Evolutionary conservation across 768 basidiomycete genomes (phyloP).

Genomic region (Boletus bicolor): DNA sequence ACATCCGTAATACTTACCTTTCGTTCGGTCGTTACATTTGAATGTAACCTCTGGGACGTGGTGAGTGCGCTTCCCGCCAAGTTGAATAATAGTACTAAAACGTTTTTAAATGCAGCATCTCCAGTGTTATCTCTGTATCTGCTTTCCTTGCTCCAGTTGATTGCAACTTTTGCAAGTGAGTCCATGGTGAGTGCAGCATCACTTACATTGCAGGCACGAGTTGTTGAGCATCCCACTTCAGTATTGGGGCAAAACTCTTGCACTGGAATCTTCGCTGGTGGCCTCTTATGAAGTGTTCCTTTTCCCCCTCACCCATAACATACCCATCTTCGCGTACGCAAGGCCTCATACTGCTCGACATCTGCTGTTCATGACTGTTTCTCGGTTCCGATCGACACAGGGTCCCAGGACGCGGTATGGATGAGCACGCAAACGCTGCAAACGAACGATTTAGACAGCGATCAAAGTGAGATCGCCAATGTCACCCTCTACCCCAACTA

Average conservation of each 20-base stretch:
- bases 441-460: slow-evolving; percentile 39
- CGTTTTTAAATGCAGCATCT: background rate
- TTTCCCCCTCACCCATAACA: slow-evolving; percentile 41
- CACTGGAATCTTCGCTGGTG: background rate
- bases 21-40: slow-evolving; percentile 1
- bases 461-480: slow-evolving; percentile 14
- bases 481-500: slow-evolving; percentile 54
- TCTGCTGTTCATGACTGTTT: slow-evolving; percentile 31
- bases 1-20: background rate
- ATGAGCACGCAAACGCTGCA: slow-evolving; percentile 37
- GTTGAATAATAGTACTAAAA: background rate
- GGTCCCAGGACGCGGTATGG: slow-evolving; percentile 36
- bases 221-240: background rate
- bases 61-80: background rate
- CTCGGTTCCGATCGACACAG: background rate
- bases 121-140: slow-evolving; percentile 1
- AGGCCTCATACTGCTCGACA: slow-evolving; percentile 42
- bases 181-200: slow-evolving; percentile 1
- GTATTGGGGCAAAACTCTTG: slow-evolving; percentile 4
- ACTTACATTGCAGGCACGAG: background rate
- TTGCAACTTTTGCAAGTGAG: slow-evolving; percentile 7
- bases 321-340: slow-evolving; percentile 42
- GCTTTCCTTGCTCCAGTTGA: slow-evolving; percentile 11
- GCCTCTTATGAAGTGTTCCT: slow-evolving; percentile 40
- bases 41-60: background rate